Evolutionary conservation across 169 alveolate species (phyloP), one percentile per base, ranked within the genome.

Genomic region (Plasmodium vinckei): DNA sequence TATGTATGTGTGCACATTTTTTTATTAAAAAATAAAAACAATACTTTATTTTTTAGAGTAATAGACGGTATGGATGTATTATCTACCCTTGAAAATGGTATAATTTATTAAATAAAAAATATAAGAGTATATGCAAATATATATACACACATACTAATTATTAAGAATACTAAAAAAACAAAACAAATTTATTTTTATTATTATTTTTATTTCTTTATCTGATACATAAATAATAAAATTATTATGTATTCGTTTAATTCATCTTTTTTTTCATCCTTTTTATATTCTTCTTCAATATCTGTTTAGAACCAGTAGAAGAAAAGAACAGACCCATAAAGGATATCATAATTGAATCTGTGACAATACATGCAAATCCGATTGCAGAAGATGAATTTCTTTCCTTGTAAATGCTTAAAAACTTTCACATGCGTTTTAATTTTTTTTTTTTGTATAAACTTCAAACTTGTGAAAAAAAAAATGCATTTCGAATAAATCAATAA

Each of bases 31-130:
- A 59, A 77, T 49, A 77, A 67, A 77, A 23, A 39, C 53, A 47
- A 13, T 53, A 9, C 23, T 15, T 13, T 4, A 33, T 19, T 54
- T 49, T 88, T 19, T 67, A 95, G 97, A 92, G 93, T 97, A 27
- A 96, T 97, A 0, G 98, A 96, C 72, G 99, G 99, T 17, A 68
- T 97, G 89, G 99, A 97, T 87, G 96, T 98, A 5, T 87, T 97
- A 23, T 97, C 96, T 86, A 92, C 92, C 75, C 88, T 97, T 87
- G 99, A 97, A 89, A 94, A 92, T 64, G 96, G 97, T 90, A 65
- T 33, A 70, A 4, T 33, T 33, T 33, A 33, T 33, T 33, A 33
- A 33, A 33, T 33, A 7, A 5, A 33, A 33, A 33, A 33, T 33
- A 33, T 33, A 33, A 33, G 42, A 27, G 19, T 21, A 19, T 19